Evolutionary conservation across 495 filamentous ascomycete genomes (phyloP), one percentile per base, ranked within the genome.

Genomic region (Podospora anserina): DNA sequence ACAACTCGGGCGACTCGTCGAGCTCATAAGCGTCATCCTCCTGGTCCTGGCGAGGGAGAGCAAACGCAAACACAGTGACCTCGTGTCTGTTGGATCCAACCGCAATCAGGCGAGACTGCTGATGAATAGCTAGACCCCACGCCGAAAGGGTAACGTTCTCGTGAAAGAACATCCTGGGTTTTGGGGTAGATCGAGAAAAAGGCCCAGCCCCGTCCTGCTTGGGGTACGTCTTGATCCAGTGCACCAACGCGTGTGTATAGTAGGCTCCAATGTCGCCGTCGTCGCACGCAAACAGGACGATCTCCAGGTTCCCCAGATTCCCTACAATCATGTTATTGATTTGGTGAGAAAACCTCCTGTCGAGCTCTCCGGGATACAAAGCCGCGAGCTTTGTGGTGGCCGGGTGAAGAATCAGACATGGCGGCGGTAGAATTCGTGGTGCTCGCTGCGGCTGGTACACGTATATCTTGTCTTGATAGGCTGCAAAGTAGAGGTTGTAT

Each of bases 181-280:
- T 19, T 9, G 61, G 44, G 16, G 44, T 23, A 5, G 64, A 59
- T 49, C 39, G 39, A 49, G 39, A 2, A 9, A 49, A 16, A 49
- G 39, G 39, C 15, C 39, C 39, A 13, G 39, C 13, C 39, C 39
- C 39, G 39, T 49, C 39, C 6, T 49, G 39, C 39, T 49, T 49
- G 7, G 7, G 61, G 30, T 15, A 59, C n/a, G 66, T 66, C 32
- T 9, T 28, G 61, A 77, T 74, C 53, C 34, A 70, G 44, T 66
- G 68, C 26, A 75, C 82, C 39, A 85, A 80, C 4, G 75, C 32
- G 15, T 77, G 83, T 1, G 89, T 90, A 69, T 91, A 88, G 76
- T 94, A 97, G 4, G 87, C 93, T 49, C 90, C 84, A 11, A 96
- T 88, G 77, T 99, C 94, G 5, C 95, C 95, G 70, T 97, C 93